A percentile compares a stretch with the other conserved stretches of the same genome.
Conservation (phyloP, 768 basidiomycete species). For the Clavaria fumosa region DNA sequence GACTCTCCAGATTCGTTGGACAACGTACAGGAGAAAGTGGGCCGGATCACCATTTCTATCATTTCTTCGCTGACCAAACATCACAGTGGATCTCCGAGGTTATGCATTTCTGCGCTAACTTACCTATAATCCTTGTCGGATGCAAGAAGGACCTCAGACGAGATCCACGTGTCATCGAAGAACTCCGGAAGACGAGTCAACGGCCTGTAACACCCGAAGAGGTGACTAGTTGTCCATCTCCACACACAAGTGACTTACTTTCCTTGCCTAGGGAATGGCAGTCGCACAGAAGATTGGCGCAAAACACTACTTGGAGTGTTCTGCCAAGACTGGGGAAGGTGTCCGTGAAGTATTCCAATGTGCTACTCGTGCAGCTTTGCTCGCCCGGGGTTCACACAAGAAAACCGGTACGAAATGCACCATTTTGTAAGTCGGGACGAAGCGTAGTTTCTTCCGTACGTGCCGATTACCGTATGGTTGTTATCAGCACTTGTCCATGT, state of each 20-base stretch:
- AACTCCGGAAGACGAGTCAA: conserved; percentile 88
- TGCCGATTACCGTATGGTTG: too few relatives aligned
- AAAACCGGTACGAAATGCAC: conserved; percentile 19
- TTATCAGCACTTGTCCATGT: too few relatives aligned
- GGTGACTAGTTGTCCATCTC: conserved; percentile 26
- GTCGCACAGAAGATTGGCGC: conserved; percentile 95
- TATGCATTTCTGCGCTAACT: conserved; percentile 88
- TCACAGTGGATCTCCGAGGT: conserved; percentile 95
- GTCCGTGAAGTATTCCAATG: conserved; percentile 98
- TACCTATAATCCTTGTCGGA: conserved; percentile 94
- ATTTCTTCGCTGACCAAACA: conserved; percentile 2
- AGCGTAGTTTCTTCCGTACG: too few relatives aligned
- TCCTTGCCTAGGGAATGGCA: conserved; percentile 60
- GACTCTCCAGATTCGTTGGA: conserved; percentile 97
- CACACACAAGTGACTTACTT: not conserved
- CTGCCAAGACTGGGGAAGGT: conserved; percentile 90
- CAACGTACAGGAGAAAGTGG: conserved; percentile 99
- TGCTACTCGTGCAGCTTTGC: conserved; percentile 84
- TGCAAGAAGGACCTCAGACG: conserved; percentile 98
- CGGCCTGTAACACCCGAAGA: conserved; percentile 89
- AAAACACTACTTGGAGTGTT: conserved; percentile 94
- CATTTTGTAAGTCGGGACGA: conserved; percentile 19
- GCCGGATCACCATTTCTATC: conserved; percentile 14
- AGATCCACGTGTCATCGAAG: conserved; percentile 85
- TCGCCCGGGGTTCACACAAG: conserved; percentile 37